Conservation (phyloP, 2,329 filamentous ascomycete species). For the Fusarium sp. region DNA sequence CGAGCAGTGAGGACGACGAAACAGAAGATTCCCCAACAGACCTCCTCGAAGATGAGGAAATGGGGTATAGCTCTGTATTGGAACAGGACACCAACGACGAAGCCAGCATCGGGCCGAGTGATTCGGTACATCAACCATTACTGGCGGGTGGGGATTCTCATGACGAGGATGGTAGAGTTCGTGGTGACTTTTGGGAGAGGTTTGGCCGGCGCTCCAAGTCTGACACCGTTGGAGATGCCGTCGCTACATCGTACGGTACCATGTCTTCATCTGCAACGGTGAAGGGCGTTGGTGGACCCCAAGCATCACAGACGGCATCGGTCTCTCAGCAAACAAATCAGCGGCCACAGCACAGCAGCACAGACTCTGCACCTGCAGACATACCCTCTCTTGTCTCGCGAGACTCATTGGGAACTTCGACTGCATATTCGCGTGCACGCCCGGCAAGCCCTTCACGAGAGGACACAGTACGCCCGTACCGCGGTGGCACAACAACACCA, state of each 20-base stretch:
- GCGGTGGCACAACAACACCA: slow-evolving; percentile 44
- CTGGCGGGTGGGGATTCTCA: slow-evolving; percentile 29
- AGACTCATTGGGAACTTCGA: slow-evolving; percentile 18
- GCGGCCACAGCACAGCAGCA: not conserved
- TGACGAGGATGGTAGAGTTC: slow-evolving; percentile 15
- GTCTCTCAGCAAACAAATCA: slow-evolving; percentile 12
- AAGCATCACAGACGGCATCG: slow-evolving; percentile 16
- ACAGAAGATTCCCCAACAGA: slow-evolving; percentile 50
- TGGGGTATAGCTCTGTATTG: slow-evolving; percentile 36
- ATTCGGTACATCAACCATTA: slow-evolving; percentile 41
- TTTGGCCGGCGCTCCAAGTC: slow-evolving; percentile 31
- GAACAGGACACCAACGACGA: slow-evolving; percentile 51
- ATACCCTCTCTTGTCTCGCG: slow-evolving; percentile 43
- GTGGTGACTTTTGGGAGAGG: slow-evolving; percentile 31
- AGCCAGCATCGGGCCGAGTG: slow-evolving; percentile 28
- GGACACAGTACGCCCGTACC: slow-evolving; percentile 37
- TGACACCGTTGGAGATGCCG: slow-evolving; percentile 17
- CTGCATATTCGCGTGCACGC: slow-evolving; percentile 36
- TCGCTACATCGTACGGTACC: slow-evolving; percentile 50
- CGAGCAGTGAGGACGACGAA: slow-evolving; percentile 50
- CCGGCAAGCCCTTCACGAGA: slow-evolving; percentile 46
- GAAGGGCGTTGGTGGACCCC: slow-evolving; percentile 21
- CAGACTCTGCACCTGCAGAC: slow-evolving; percentile 31
- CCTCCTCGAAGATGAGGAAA: slow-evolving; percentile 50
- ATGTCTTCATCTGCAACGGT: slow-evolving; percentile 48